These are phyloP conservation scores for Penicillium olsonii DNA, from an alignment of 2,329 filamentous ascomycete species.

Conservation along the genomic window DNA sequence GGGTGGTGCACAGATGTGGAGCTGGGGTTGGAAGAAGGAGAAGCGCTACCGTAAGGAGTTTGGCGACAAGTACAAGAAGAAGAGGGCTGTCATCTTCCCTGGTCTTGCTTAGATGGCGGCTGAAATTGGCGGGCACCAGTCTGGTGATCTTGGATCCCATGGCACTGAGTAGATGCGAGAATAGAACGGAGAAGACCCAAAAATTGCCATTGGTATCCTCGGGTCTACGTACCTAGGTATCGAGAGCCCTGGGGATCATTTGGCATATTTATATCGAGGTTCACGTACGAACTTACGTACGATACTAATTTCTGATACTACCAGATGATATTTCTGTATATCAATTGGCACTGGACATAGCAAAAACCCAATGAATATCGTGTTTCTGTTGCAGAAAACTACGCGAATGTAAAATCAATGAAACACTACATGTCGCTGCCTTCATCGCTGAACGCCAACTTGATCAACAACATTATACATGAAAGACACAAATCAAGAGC, in stretches of 20 bases:
- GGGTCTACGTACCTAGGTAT: not conserved
- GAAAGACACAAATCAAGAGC: slow-evolving; percentile 5
- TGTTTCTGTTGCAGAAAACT: slow-evolving; percentile 15
- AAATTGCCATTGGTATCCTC: not conserved
- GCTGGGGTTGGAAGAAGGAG: slow-evolving; percentile 93
- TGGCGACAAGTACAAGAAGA: slow-evolving; percentile 91
- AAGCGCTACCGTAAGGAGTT: slow-evolving; percentile 86
- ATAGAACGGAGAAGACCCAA: not conserved
- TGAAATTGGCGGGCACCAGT: too few species aligned
- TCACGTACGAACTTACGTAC: not conserved
- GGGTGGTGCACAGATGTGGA: slow-evolving; percentile 76
- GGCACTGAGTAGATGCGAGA: not conserved
- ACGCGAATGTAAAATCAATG: slow-evolving; percentile 10
- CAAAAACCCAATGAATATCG: slow-evolving; percentile 16
- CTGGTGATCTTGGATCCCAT: not conserved
- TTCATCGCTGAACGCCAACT: slow-evolving; percentile 12
- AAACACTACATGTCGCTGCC: slow-evolving; percentile 16
- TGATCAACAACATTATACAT: slow-evolving; percentile 10
- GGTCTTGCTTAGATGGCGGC: slow-evolving; percentile 70
- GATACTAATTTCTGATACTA: not conserved
- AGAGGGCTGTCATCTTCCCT: slow-evolving; percentile 81
- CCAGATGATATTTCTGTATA: not conserved
- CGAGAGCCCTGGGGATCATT: not conserved
- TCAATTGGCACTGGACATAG: slow-evolving; percentile 17
- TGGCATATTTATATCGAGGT: not conserved